Evolutionary conservation across 1,284 basidiomycete genomes (phyloP).

Genomic region (Heliocybe sulcata): DNA sequence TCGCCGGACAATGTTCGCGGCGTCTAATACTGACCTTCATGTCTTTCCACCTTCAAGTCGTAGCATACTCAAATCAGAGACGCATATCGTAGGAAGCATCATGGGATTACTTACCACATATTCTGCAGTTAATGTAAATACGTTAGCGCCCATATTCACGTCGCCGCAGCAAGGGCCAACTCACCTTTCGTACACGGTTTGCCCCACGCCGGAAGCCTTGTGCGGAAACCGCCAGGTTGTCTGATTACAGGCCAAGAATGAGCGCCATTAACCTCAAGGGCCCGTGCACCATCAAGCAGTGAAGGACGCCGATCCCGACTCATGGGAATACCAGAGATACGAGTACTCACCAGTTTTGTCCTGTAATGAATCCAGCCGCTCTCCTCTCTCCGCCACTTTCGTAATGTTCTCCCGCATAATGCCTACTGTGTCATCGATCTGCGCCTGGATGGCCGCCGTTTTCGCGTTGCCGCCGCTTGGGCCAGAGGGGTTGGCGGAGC

Average conservation of each 20-base stretch:
- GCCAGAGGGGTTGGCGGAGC: slow-evolving; percentile 48
- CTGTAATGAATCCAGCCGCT: slow-evolving; percentile 89
- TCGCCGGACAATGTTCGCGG: not conserved
- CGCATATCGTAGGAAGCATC: slow-evolving; percentile 2
- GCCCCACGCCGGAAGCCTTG: slow-evolving; percentile 98
- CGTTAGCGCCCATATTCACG: not conserved
- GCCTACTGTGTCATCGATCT: slow-evolving; percentile 93
- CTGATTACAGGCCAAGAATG: too few relatives aligned
- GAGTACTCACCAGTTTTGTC: slow-evolving; percentile 90
- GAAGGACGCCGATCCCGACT: slow-evolving; percentile 1
- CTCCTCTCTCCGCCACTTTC: slow-evolving; percentile 93
- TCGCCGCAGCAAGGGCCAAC: slow-evolving; percentile 26
- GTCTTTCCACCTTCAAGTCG: slow-evolving; percentile 87
- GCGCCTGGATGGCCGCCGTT: slow-evolving; percentile 88
- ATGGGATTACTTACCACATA: slow-evolving; percentile 68
- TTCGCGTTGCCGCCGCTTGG: slow-evolving; percentile 59
- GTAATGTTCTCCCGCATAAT: slow-evolving; percentile 99
- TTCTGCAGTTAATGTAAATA: slow-evolving; percentile 38
- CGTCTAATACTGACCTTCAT: slow-evolving; percentile 65
- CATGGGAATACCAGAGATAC: too few relatives aligned
- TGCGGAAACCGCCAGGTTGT: slow-evolving; percentile 96
- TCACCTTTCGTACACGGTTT: slow-evolving; percentile 94
- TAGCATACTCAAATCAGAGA: slow-evolving; percentile 11
- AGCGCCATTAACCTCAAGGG: too few relatives aligned
- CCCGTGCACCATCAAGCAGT: not conserved